These are phyloP conservation scores for Larix kaempferi DNA, from an alignment of 75 land plant species.

Conservation along the genomic window DNA sequence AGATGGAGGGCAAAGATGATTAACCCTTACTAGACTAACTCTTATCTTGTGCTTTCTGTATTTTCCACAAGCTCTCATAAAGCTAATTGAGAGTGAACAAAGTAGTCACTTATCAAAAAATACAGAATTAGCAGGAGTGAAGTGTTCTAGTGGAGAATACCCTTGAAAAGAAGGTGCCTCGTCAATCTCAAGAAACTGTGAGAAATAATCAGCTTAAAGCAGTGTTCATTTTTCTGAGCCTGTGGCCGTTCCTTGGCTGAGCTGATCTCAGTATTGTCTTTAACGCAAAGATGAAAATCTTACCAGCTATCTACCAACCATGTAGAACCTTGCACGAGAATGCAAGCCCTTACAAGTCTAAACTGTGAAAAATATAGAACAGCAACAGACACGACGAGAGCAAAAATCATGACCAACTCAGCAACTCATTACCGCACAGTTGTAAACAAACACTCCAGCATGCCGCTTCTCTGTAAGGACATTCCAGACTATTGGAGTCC, in stretches of 20 bases:
- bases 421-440: slow-evolving; percentile 67
- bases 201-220: background rate
- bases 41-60: slow-evolving; percentile 9
- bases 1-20: background rate
- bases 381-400: background rate
- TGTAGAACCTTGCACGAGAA: background rate
- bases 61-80: slow-evolving; percentile 6
- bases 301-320: slow-evolving; percentile 3
- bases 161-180: background rate
- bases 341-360: slow-evolving; percentile 9
- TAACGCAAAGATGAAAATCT: slow-evolving; percentile 8
- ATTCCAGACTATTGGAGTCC: slow-evolving; percentile 22
- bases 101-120: slow-evolving; percentile 10
- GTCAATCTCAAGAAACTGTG: slow-evolving; percentile 3
- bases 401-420: slow-evolving; percentile 11
- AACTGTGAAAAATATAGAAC: background rate
- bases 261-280: background rate
- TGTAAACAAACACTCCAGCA: slow-evolving; percentile 52
- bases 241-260: slow-evolving; percentile 9
- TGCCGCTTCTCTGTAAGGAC: slow-evolving; percentile 32
- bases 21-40: slow-evolving; percentile 11
- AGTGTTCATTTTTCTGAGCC: background rate
- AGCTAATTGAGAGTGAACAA: background rate
- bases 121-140: slow-evolving; percentile 12
- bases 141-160: slow-evolving; percentile 11